Conservation (phyloP, 140 eudicot species). For the Oenanthe javanica region DNA sequence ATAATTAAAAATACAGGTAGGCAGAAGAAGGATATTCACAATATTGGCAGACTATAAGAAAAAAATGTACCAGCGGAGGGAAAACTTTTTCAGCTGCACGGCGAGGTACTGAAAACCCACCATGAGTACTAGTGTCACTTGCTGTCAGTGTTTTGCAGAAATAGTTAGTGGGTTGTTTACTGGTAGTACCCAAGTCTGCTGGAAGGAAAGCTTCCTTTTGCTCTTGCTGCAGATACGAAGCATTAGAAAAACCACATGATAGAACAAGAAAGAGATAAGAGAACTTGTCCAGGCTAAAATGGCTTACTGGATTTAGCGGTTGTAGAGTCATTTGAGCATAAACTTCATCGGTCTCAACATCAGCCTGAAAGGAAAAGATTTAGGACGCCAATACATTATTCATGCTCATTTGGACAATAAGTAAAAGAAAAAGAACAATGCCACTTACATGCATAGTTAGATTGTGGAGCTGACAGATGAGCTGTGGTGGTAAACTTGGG, state of each 20-base stretch:
- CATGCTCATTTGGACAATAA: not conserved
- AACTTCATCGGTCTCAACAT: conserved; percentile 88
- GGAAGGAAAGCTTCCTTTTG: conserved; percentile 81
- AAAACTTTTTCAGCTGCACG: conserved; percentile 91
- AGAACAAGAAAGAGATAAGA: not conserved
- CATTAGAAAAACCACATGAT: not conserved
- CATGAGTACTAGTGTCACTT: conserved; percentile 91
- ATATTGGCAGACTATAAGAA: not conserved
- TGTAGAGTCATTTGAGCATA: conserved; percentile 89
- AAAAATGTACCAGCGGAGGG: conserved; percentile 62
- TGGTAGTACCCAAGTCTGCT: conserved; percentile 69
- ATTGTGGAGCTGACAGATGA: conserved; percentile 87
- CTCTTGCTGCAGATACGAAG: conserved; percentile 41
- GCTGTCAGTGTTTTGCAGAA: conserved; percentile 85
- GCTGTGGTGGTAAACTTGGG: conserved; percentile 89
- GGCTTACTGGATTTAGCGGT: conserved; percentile 61
- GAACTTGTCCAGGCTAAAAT: conserved; percentile 7
- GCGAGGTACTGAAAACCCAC: conserved; percentile 96
- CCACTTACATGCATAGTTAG: conserved; percentile 82
- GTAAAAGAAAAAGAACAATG: not conserved
- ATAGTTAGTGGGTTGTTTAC: conserved; percentile 80
- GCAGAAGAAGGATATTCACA: not conserved
- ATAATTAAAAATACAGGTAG: not conserved
- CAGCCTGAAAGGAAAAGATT: conserved; percentile 50
- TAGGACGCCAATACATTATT: not conserved